Evolutionary conservation across 495 filamentous ascomycete genomes (phyloP).

Genomic region (Aspergillus homomorphus): DNA sequence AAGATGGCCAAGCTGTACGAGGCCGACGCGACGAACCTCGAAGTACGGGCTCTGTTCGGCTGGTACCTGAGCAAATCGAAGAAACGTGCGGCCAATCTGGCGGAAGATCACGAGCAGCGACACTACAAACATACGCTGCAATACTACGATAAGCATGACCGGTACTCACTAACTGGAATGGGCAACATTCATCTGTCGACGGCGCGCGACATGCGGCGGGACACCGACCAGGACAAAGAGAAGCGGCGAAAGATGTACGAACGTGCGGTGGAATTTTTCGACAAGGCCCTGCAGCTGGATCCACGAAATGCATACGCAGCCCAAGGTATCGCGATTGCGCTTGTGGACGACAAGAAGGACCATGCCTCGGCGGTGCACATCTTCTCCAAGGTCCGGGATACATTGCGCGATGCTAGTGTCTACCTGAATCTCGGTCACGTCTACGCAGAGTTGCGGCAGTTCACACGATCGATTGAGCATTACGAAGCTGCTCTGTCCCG

Average conservation of each 20-base stretch:
- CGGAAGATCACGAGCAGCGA: constrained; percentile 84
- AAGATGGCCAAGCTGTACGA: constrained; percentile 78
- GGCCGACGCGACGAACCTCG: constrained; percentile 73
- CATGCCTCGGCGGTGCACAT: constrained; percentile 75
- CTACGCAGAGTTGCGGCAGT: constrained; percentile 85
- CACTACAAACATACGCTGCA: constrained; percentile 96
- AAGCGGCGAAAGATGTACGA: constrained; percentile 82
- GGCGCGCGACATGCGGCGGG: constrained; percentile 89
- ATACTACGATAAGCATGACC: constrained; percentile 92
- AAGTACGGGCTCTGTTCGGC: constrained; percentile 86
- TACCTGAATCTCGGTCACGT: constrained; percentile 91
- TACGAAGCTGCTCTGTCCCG: constrained; percentile 89
- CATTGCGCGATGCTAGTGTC: constrained; percentile 79
- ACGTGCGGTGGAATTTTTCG: constrained; percentile 95
- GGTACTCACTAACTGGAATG: constrained; percentile 93
- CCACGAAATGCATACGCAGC: constrained; percentile 92
- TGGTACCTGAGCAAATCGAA: constrained; percentile 90
- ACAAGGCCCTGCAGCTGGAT: constrained; percentile 92
- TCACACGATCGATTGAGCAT: constrained; percentile 80
- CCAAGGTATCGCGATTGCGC: constrained; percentile 89
- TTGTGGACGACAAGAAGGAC: constrained; percentile 91
- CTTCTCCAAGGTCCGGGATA: constrained; percentile 84
- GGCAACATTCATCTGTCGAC: constrained; percentile 84
- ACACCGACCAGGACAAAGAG: constrained; percentile 83
- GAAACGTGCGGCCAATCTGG: constrained; percentile 72